Evolutionary conservation across 257 asterid species (phyloP).

Genomic region (Nicotiana tomentosiformis): DNA sequence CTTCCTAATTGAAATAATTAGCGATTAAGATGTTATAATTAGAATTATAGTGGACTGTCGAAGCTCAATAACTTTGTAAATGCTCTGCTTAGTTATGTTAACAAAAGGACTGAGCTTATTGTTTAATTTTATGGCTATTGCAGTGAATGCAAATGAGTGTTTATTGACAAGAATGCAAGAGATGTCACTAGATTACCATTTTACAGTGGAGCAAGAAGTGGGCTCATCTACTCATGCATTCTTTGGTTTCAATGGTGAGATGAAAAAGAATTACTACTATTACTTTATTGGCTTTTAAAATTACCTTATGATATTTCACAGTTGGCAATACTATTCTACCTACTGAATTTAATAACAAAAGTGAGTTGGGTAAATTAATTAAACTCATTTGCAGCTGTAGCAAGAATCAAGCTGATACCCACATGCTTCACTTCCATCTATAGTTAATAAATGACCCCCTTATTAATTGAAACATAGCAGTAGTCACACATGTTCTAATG

Average conservation of each 20-base stretch:
- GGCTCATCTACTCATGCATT: conserved; percentile 98
- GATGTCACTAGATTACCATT: conserved; percentile 91
- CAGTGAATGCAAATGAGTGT: conserved; percentile 89
- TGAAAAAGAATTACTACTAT: background rate
- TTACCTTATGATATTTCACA: background rate
- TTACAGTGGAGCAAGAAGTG: conserved; percentile 95
- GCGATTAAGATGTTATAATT: too few species aligned
- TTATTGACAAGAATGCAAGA: conserved; percentile 97
- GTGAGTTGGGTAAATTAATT: background rate
- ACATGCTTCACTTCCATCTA: conserved; percentile 11
- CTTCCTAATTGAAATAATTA: too few species aligned
- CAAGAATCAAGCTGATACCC: conserved; percentile 19
- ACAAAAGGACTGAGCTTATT: background rate
- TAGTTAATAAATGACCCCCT: background rate
- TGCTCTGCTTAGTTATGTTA: background rate
- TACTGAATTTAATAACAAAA: background rate
- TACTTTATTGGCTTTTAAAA: background rate
- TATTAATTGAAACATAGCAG: conserved; percentile 3
- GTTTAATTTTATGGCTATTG: conserved; percentile 5
- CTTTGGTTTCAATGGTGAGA: conserved; percentile 89
- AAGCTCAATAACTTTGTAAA: background rate
- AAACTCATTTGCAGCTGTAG: background rate
- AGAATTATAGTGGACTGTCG: background rate
- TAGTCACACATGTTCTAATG: background rate
- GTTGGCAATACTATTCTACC: background rate